Base-by-base conservation (phyloP, 1,139 yeast genomes). In the Magnusiomyces ingens region DNA sequence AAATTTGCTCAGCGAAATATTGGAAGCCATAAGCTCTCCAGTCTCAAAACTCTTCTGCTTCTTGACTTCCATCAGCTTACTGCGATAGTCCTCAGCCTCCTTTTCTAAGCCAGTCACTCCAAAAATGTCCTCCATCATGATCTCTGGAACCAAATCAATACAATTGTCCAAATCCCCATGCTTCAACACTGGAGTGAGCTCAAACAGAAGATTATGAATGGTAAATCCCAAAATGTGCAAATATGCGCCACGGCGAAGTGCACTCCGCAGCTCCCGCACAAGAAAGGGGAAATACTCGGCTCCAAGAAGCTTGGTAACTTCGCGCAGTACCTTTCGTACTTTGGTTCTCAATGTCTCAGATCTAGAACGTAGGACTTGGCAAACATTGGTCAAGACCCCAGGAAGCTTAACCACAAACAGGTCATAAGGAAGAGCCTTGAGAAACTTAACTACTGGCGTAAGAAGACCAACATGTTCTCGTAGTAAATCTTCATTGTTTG, bases 21-120 rank as follows among this genome's bases (percentile, higher is more conserved):
- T 81, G 6, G 81, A 69, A 0, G 96, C 79, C 49, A 91, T 65
- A 19, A 90, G 72, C 67, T 91, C 96, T 42, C 85, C 94, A 5
- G 95, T 83, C 61, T 93, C 98, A 66, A 75, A 86, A 74, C 96
- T 85, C 70, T 88, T 90, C 64, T 88, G 88, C 62, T 82, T 84
- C 64, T 88, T 90, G 44, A 93, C 94, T 73, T 93, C 99, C 63
- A 86, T 88, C 84, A 90, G 87, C 58, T 84, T 84, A 50, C 89
- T 84, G 52, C 80, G 81, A 64, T 93, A 93, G 29, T 91, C 96
- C 58, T 90, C 97, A 15, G 94, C 91, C 61, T 93, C 99, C 67
- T 94, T 93, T 65, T 93, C 99, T 64, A 85, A 85, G 41, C 97
- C 96, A 8, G 96, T 89, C 4, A 85, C 80, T 17, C 99, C 99